Evolutionary conservation across 2,329 filamentous ascomycete genomes (phyloP).

Genomic region (Fusarium drepaniforme): DNA sequence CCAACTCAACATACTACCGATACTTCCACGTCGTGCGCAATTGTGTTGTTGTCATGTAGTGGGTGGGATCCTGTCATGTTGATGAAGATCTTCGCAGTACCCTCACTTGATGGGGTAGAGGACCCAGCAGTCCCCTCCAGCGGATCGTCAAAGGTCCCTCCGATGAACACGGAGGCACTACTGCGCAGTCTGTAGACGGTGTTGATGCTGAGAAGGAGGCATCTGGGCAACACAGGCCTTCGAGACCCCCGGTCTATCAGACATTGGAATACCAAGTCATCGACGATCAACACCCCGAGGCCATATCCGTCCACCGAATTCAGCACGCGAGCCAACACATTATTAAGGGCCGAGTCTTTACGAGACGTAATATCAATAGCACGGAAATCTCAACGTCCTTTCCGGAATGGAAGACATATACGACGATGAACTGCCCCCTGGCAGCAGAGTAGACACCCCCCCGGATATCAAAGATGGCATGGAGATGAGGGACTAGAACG

Average conservation of each 20-base stretch:
- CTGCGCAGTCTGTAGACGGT: not conserved
- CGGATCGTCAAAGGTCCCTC: not conserved
- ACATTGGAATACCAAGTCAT: not conserved
- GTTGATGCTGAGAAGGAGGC: not conserved
- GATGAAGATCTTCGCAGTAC: not conserved
- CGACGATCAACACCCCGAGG: not conserved
- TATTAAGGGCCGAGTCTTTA: not conserved
- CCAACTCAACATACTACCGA: not conserved
- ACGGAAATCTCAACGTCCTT: not conserved
- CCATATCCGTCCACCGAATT: not conserved
- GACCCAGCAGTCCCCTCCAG: not conserved
- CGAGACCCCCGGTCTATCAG: not conserved
- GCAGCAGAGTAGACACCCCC: not conserved
- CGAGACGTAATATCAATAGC: not conserved
- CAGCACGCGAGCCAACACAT: not conserved
- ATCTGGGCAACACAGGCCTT: not conserved
- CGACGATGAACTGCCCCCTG: not conserved
- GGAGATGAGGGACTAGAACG: not conserved
- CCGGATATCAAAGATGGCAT: not conserved
- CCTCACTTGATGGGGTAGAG: not conserved
- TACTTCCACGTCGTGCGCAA: not conserved
- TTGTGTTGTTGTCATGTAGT: not conserved
- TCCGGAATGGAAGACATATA: not conserved
- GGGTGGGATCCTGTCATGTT: not conserved
- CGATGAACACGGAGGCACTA: not conserved